phyloP scores from a whole-genome alignment of 352 stramenopile genomes.

The Globisporangium spinosum region DNA sequence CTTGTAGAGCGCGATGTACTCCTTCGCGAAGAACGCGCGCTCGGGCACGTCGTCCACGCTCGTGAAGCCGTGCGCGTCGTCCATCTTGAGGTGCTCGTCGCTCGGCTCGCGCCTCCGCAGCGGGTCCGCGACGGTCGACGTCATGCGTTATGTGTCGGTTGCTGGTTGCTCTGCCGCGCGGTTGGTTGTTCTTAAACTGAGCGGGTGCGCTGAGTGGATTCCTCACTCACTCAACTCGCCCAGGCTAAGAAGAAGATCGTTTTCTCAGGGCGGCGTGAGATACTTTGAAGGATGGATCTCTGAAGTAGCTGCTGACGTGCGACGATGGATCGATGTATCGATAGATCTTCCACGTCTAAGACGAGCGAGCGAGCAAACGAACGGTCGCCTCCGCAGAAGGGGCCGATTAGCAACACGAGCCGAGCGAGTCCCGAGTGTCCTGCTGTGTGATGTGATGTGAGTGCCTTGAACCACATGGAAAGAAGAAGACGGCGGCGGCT shows the following conservation, averaged over 20 bases:
- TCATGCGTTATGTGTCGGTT: neutral
- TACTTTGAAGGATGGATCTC: neutral
- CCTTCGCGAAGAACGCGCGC: constrained; percentile 45
- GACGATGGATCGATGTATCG: neutral
- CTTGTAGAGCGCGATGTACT: constrained; percentile 61
- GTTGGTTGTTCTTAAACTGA: neutral
- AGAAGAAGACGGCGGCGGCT: neutral
- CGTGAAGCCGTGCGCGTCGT: constrained; percentile 20
- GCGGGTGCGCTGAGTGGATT: neutral
- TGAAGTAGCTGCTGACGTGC: neutral
- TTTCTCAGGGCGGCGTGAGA: neutral
- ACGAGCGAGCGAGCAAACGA: neutral
- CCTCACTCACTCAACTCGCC: too few species aligned
- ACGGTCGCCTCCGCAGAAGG: neutral
- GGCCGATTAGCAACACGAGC: too few species aligned
- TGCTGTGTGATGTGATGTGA: neutral
- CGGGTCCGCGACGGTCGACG: constrained; percentile 9
- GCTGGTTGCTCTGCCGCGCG: neutral
- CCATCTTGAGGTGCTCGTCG: constrained; percentile 4
- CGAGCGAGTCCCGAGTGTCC: neutral
- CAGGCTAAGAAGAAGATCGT: neutral
- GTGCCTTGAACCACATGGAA: neutral
- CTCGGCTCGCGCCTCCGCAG: neutral
- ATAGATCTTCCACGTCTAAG: neutral
- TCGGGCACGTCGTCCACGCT: constrained; percentile 41